Evolutionary conservation across 768 basidiomycete species (phyloP).

Genomic region (Naganishia kalamii): DNA sequence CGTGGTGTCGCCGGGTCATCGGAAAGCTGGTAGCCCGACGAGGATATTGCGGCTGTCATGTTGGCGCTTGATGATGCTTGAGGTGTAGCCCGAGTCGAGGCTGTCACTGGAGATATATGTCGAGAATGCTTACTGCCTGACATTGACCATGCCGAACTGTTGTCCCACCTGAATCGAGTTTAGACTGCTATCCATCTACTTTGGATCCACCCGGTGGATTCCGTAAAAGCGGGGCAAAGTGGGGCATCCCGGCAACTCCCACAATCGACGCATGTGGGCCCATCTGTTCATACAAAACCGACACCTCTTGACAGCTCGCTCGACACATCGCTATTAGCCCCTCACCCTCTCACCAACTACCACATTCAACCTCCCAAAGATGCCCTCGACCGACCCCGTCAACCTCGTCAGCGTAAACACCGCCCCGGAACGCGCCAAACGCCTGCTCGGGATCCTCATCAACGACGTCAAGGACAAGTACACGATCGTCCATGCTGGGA

Average conservation of each 20-base stretch:
- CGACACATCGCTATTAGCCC: background rate
- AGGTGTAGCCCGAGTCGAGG: no score
- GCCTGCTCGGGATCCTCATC: conserved; percentile 38
- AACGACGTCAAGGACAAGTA: conserved; percentile 38
- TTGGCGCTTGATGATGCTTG: background rate
- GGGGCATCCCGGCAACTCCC: no score
- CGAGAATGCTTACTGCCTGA: background rate
- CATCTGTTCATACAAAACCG: no score
- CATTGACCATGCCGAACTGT: background rate
- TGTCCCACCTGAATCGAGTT: background rate
- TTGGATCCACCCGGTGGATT: background rate
- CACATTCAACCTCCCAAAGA: background rate
- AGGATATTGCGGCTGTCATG: background rate
- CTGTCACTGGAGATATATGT: no score
- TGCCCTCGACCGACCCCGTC: conserved; percentile 20
- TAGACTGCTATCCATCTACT: background rate
- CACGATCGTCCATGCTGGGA: conserved; percentile 39
- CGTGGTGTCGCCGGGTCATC: conserved; percentile 31
- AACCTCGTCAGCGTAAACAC: conserved; percentile 43
- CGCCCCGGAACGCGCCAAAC: conserved; percentile 40
- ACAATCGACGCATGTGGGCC: no score
- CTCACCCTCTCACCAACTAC: background rate
- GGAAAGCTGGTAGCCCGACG: conserved; percentile 5
- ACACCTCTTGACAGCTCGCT: background rate
- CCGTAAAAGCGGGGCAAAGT: conserved; percentile 1